These are phyloP conservation scores for Candolleomyces aberdarensis DNA, from an alignment of 768 basidiomycete species.

Conservation along the genomic window DNA sequence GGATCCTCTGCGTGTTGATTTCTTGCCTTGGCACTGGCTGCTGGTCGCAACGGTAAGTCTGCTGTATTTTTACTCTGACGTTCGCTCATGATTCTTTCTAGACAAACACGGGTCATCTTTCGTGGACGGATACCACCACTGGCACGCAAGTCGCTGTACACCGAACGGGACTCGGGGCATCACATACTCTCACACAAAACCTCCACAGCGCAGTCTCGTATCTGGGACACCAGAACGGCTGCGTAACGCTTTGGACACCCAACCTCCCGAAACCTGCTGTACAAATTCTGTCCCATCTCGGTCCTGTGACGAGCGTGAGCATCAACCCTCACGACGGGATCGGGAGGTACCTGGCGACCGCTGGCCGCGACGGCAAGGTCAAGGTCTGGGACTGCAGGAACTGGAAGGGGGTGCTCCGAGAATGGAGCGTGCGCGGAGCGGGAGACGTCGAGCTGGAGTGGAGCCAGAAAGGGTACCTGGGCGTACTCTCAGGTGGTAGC, in stretches of 20 bases:
- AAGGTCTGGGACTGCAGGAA: constrained; percentile 98
- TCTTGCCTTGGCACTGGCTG: constrained; percentile 94
- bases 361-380: constrained; percentile 82
- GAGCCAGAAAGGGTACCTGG: constrained; percentile 82
- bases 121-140: constrained; percentile 97
- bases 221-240: constrained; percentile 92
- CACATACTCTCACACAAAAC: constrained; percentile 86
- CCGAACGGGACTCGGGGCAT: constrained; percentile 86
- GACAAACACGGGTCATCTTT: constrained; percentile 89
- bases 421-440: constrained; percentile 70
- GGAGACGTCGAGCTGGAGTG: constrained; percentile 66
- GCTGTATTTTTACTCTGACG: background rate
- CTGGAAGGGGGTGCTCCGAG: constrained; percentile 85
- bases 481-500: constrained; percentile 77
- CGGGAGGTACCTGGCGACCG: constrained; percentile 88
- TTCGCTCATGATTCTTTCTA: constrained; percentile 16
- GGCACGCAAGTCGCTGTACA: constrained; percentile 84
- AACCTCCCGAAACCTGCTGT: constrained; percentile 91
- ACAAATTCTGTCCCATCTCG: constrained; percentile 86
- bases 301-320: constrained; percentile 76
- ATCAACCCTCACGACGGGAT: constrained; percentile 77
- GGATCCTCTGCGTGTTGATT: constrained; percentile 88
- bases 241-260: constrained; percentile 96
- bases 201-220: constrained; percentile 91
- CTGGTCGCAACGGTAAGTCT: constrained; percentile 74